These are phyloP conservation scores for Curvularia sp. DNA, from an alignment of 2,329 filamentous ascomycete species.

Conservation along the genomic window DNA sequence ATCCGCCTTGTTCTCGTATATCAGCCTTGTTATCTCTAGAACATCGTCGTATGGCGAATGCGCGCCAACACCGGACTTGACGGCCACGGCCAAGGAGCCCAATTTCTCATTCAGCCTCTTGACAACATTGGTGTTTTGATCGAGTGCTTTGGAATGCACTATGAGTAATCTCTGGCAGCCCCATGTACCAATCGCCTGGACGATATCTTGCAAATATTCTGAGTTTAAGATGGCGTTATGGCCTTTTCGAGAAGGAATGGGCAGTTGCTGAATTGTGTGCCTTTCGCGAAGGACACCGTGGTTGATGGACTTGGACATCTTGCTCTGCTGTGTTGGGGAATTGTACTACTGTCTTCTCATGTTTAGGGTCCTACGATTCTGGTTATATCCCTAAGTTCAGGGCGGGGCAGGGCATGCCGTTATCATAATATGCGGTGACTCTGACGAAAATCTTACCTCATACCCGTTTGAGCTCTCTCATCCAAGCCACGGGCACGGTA, in stretches of 20 bases:
- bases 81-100: constrained; percentile 26
- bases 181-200: constrained; percentile 25
- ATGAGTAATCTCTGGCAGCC: constrained; percentile 26
- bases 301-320: constrained; percentile 12
- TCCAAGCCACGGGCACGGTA: constrained; percentile 11
- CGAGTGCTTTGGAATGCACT: constrained; percentile 32
- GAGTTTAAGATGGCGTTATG: constrained; percentile 32
- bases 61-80: constrained; percentile 30
- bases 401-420: background rate
- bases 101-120: constrained; percentile 25
- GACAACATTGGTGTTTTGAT: constrained; percentile 27
- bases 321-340: background rate
- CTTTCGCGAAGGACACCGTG: constrained; percentile 11
- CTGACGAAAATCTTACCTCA: constrained; percentile 22
- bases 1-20: constrained; percentile 29
- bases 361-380: background rate
- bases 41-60: constrained; percentile 38
- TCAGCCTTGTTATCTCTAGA: constrained; percentile 26
- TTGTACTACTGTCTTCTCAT: background rate
- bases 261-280: constrained; percentile 32
- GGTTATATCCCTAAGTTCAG: background rate
- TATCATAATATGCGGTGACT: background rate
- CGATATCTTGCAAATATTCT: constrained; percentile 26
- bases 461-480: constrained; percentile 2
- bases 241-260: constrained; percentile 20